Percentiles rank a stretch among this genome's conserved stretches.
Conservation (phyloP, 2,329 filamentous ascomycete genomes). For the Pseudopithomyces maydicus region DNA sequence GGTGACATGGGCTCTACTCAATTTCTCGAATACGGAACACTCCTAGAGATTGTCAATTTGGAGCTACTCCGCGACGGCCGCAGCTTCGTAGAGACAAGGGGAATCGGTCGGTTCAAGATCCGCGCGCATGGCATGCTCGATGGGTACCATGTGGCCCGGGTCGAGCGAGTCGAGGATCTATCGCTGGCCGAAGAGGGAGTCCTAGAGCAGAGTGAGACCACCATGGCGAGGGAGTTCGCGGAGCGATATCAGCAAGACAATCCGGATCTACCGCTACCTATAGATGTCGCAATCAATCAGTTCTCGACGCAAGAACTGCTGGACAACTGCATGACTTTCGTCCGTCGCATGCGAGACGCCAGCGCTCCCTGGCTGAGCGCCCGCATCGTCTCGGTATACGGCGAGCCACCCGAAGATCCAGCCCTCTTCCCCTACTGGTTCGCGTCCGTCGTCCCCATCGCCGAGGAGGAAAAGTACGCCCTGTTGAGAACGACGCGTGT, state of each 20-base stretch:
- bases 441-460: slow-evolving; percentile 77
- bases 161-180: slow-evolving; percentile 82
- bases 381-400: slow-evolving; percentile 74
- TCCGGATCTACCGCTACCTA: slow-evolving; percentile 28
- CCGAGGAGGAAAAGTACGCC: slow-evolving; percentile 78
- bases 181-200: slow-evolving; percentile 79
- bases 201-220: slow-evolving; percentile 71
- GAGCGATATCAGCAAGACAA: slow-evolving; percentile 44
- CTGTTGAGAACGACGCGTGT: slow-evolving; percentile 77
- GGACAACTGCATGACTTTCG: slow-evolving; percentile 68
- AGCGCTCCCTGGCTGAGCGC: slow-evolving; percentile 77
- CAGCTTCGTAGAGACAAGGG: slow-evolving; percentile 78
- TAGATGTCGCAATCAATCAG: slow-evolving; percentile 50
- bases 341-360: slow-evolving; percentile 68
- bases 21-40: slow-evolving; percentile 77
- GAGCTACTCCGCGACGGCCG: slow-evolving; percentile 79
- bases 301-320: slow-evolving; percentile 76
- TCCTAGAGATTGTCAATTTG: slow-evolving; percentile 75
- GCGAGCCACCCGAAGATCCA: slow-evolving; percentile 76
- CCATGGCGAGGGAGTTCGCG: slow-evolving; percentile 39
- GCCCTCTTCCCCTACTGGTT: slow-evolving; percentile 89
- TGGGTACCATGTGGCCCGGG: slow-evolving; percentile 77
- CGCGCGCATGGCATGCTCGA: slow-evolving; percentile 68
- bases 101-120: slow-evolving; percentile 77
- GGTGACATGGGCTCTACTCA: slow-evolving; percentile 57